Evolutionary conservation across 2,329 filamentous ascomycete genomes (phyloP).

Genomic region (Neophaeococcomyces aloes): DNA sequence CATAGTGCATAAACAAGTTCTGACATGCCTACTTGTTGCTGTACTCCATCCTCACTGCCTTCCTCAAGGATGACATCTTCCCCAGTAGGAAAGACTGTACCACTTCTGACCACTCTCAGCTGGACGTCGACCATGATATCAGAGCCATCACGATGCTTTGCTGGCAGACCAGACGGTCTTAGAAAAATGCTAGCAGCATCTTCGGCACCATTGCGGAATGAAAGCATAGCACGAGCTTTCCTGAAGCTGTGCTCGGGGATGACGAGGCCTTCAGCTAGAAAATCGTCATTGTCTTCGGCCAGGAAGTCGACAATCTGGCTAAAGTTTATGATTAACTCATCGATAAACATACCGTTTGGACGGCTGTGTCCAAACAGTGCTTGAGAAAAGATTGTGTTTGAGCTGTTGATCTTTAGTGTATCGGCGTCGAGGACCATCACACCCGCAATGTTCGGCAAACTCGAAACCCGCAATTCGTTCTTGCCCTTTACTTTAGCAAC

Average conservation of each 20-base stretch:
- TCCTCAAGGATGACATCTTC: constrained; percentile 56
- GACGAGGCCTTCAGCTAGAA: constrained; percentile 84
- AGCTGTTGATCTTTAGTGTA: constrained; percentile 71
- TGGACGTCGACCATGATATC: constrained; percentile 92
- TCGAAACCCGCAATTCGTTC: constrained; percentile 71
- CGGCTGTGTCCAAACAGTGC: constrained; percentile 83
- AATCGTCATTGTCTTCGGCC: constrained; percentile 74
- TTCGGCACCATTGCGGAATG: constrained; percentile 68
- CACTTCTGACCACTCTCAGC: constrained; percentile 90
- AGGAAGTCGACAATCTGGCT: constrained; percentile 72
- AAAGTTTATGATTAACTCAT: constrained; percentile 73
- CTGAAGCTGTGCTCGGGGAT: constrained; percentile 94
- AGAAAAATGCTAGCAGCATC: constrained; percentile 72
- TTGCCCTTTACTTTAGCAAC: constrained; percentile 62
- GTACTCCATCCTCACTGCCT: constrained; percentile 43
- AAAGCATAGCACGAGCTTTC: constrained; percentile 72
- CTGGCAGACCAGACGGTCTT: constrained; percentile 71
- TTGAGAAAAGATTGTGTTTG: constrained; percentile 87
- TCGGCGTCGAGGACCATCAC: constrained; percentile 84
- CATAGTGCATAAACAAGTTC: constrained; percentile 91
- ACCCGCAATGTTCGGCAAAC: constrained; percentile 92
- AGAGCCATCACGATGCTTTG: constrained; percentile 79
- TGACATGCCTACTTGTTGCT: constrained; percentile 41
- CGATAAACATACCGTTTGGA: constrained; percentile 70
- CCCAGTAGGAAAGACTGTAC: constrained; percentile 51